Base-by-base conservation (phyloP, 345 rosid species). In the Eutrema yunnanense region DNA sequence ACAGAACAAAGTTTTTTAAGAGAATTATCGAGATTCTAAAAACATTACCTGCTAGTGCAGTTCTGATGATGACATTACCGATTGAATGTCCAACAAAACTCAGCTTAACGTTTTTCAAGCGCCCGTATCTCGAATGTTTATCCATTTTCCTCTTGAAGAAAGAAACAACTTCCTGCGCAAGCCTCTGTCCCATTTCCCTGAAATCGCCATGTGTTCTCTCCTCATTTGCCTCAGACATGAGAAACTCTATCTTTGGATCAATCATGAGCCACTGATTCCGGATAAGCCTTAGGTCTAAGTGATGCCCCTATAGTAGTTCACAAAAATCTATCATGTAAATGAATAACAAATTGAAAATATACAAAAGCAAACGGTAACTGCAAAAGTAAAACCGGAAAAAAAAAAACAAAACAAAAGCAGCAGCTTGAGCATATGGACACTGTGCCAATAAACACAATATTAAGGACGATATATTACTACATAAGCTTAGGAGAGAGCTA, bases 81-180 rank as follows among this genome's bases (percentile, higher is more conserved):
- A 96, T 90, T 62, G 98, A 96, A 79, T 96, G 99, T 65, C 98
- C 98, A 59, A 90, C 96, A 84, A 96, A 96, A 82, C 96, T 90
- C 69, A 96, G 83, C 84, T 84, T 90, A 78, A 96, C 78, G 69
- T 76, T 84, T 77, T 81, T 87, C 62, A 86, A 67, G 54, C 79
- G 73, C 52, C 90, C 91, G 14, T 84, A 84, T 79, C 88, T 90
- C 27, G 98, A 79, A 81, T 82, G 75, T 79, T 82, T 87, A 55
- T 84, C 96, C 87, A 84, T 80, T 83, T 92, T 92, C 87, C 62
- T 90, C 75, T 87, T 86, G 55, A 88, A 27, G 75, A 96, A 96
- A 73, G 91, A 55, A 43, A 86, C 67, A 68, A 92, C 96, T 84
- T 96, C 99, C 51, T 86, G 78, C 1, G 98, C 98, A 60, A 96